A percentile compares a stretch with the other conserved stretches of the same genome.
These are phyloP conservation scores for Cryptosporidium felis DNA, from an alignment of 169 alveolate genomes.

Conservation along the genomic window DNA sequence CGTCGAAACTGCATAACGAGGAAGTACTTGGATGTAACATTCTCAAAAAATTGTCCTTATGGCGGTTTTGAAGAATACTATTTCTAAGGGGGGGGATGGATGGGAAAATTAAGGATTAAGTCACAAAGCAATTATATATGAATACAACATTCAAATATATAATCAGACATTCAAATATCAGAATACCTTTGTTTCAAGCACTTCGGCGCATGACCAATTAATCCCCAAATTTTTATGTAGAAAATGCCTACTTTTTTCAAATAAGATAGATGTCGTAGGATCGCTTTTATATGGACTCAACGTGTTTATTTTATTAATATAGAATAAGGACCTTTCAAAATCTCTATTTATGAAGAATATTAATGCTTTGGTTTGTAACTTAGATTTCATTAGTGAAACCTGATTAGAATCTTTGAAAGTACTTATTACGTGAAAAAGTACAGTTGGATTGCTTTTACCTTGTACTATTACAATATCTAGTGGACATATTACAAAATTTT, in stretches of 20 bases:
- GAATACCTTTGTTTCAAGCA: constrained; percentile 6
- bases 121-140: neutral
- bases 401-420: neutral
- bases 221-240: neutral
- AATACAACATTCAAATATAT: neutral
- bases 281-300: neutral
- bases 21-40: constrained; percentile 34
- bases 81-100: no score
- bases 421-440: constrained; percentile 44
- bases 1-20: neutral
- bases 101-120: neutral
- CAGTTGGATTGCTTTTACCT: constrained; percentile 59
- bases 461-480: constrained; percentile 44
- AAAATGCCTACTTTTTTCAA: constrained; percentile 15
- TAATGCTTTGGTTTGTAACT: constrained; percentile 55
- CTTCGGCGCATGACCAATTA: constrained; percentile 54
- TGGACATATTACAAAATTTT: constrained; percentile 46
- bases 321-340: constrained; percentile 2
- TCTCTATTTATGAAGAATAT: constrained; percentile 14
- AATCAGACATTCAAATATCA: neutral
- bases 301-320: constrained; percentile 11
- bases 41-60: constrained; percentile 1
- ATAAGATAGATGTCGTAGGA: neutral
- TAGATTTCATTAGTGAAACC: neutral
- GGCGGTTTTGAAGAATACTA: constrained; percentile 2